These are phyloP conservation scores for Gyromitra esculenta DNA, from an alignment of 2,329 filamentous ascomycete genomes.

Conservation along the genomic window DNA sequence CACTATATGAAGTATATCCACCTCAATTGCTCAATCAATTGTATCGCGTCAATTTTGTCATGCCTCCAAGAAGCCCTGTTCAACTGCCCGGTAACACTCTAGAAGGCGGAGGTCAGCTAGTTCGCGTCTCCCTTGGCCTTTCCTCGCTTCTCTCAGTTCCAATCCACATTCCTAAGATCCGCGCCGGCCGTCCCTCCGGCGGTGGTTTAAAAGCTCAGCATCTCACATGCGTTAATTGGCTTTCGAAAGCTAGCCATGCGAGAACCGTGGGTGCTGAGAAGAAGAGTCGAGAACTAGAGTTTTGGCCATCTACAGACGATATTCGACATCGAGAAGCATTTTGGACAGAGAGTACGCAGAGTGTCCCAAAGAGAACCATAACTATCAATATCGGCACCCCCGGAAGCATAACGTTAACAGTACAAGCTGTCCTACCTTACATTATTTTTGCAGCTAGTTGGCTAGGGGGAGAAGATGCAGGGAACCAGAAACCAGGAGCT, in stretches of 20 bases:
- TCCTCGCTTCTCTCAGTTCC: conserved; percentile 68
- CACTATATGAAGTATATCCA: not conserved
- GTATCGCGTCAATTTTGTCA: not conserved
- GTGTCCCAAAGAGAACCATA: conserved; percentile 2
- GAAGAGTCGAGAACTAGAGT: conserved; percentile 19
- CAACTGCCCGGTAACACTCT: conserved; percentile 68
- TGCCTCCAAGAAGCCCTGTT: conserved; percentile 58
- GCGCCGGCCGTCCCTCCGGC: conserved; percentile 65
- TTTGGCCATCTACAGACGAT: conserved; percentile 20
- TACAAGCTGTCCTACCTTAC: conserved; percentile 71
- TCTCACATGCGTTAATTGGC: conserved; percentile 67
- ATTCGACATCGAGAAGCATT: not conserved
- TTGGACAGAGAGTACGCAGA: not conserved
- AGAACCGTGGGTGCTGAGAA: conserved; percentile 41
- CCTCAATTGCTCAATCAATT: not conserved
- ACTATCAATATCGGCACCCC: conserved; percentile 64
- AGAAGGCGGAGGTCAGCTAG: conserved; percentile 71
- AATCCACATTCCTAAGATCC: conserved; percentile 67
- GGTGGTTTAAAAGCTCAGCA: conserved; percentile 71
- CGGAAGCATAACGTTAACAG: conserved; percentile 68
- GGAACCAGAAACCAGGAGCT: conserved; percentile 18
- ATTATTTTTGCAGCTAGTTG: conserved; percentile 67
- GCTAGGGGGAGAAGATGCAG: conserved; percentile 56
- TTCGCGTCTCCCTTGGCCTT: conserved; percentile 68
- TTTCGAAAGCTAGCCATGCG: conserved; percentile 66